Evolutionary conservation across 495 filamentous ascomycete genomes (phyloP).

Genomic region (Trichoderma orchidacearum): DNA sequence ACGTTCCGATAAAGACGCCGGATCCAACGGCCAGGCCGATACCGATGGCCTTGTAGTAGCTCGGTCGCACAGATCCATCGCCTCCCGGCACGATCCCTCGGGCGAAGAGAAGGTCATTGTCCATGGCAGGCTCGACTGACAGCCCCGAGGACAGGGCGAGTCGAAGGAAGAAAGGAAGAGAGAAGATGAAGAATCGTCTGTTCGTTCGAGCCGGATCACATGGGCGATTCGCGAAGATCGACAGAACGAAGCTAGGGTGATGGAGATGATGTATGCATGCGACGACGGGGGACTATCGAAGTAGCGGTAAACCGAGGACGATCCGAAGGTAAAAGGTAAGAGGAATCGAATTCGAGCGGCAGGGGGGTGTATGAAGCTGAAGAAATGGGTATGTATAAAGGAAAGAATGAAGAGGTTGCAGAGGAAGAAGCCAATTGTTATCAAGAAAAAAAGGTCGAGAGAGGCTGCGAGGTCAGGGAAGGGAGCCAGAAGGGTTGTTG

Average conservation of each 20-base stretch:
- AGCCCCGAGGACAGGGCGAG: neutral
- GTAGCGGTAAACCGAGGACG: neutral
- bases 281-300: neutral
- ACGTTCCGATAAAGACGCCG: slow-evolving; percentile 85
- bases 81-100: slow-evolving; percentile 3
- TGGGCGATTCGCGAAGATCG: neutral
- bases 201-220: neutral
- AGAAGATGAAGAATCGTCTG: neutral
- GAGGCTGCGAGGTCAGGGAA: neutral
- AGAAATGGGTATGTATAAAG: neutral
- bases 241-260: neutral
- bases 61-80: slow-evolving; percentile 17
- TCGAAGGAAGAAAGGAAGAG: neutral
- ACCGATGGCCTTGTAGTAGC: slow-evolving; percentile 72
- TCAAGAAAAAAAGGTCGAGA: neutral
- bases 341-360: neutral
- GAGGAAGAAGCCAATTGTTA: neutral
- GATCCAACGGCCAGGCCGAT: slow-evolving; percentile 78
- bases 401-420: neutral
- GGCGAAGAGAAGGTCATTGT: neutral
- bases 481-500: neutral
- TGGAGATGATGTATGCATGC: no score
- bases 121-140: neutral
- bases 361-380: neutral
- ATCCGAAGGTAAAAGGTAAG: neutral